Percentiles rank a stretch among this genome's conserved stretches.
phyloP scores from a whole-genome alignment of 2,329 filamentous ascomycete genomes.

The Fusarium sp. region DNA sequence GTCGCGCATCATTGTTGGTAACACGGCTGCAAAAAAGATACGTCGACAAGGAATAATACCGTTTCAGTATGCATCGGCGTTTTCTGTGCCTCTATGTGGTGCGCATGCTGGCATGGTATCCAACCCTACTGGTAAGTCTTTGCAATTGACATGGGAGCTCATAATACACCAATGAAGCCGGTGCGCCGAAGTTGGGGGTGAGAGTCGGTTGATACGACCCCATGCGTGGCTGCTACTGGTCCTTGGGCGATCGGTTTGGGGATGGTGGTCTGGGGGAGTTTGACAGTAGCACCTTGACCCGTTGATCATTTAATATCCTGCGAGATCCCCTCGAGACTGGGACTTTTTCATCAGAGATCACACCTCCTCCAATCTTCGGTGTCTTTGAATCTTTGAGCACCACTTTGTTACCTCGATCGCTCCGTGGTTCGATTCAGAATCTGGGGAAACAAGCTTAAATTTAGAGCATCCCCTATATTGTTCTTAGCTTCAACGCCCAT shows the following conservation, averaged over 20 bases:
- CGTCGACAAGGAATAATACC: constrained; percentile 12
- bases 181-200: constrained; percentile 34
- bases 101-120: neutral
- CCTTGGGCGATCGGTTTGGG: constrained; percentile 26
- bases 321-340: constrained; percentile 32
- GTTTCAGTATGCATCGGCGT: constrained; percentile 23
- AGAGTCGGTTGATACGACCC: constrained; percentile 38
- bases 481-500: constrained; percentile 5
- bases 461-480: constrained; percentile 19
- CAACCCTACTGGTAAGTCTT: constrained; percentile 2
- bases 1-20: neutral
- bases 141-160: constrained; percentile 35
- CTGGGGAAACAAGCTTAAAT: constrained; percentile 39
- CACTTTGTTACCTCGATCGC: constrained; percentile 1
- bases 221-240: constrained; percentile 24
- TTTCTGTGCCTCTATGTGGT: constrained; percentile 23
- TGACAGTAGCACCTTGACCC: constrained; percentile 18
- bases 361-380: constrained; percentile 23
- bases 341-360: constrained; percentile 20
- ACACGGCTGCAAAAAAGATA: neutral
- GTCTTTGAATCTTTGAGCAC: constrained; percentile 14
- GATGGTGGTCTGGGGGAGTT: constrained; percentile 30
- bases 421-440: constrained; percentile 19
- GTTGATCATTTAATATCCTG: constrained; percentile 42
- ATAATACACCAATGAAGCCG: constrained; percentile 39